Evolutionary conservation across 1,284 basidiomycete genomes (phyloP).

Genomic region (Leccinum subrobustum): DNA sequence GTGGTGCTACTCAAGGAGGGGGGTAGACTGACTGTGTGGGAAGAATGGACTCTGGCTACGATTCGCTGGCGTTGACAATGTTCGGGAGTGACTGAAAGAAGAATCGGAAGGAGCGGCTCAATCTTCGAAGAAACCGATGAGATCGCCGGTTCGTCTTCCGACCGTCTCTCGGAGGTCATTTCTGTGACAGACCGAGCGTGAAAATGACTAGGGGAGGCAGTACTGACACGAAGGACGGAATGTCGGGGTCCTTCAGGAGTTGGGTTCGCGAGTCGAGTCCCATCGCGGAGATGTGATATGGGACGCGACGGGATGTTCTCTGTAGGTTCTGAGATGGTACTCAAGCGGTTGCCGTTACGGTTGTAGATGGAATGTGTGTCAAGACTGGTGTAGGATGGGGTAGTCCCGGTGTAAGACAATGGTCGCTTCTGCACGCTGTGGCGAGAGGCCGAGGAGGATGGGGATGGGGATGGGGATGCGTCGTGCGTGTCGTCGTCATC

Average conservation of each 20-base stretch:
- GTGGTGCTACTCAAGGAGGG: conserved; percentile 36
- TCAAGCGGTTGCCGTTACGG: conserved; percentile 43
- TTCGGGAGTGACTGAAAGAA: conserved; percentile 45
- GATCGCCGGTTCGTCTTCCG: conserved; percentile 61
- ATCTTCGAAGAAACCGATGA: conserved; percentile 75
- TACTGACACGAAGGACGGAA: conserved; percentile 34
- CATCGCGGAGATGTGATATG: conserved; percentile 36
- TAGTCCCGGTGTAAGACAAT: conserved; percentile 39
- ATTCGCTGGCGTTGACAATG: conserved; percentile 52
- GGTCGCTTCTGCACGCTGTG: too few relatives aligned
- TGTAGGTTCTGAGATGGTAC: conserved; percentile 59
- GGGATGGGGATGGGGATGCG: too few relatives aligned
- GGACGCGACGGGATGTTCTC: conserved; percentile 50
- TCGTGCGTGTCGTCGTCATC: too few relatives aligned
- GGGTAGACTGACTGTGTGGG: conserved; percentile 41
- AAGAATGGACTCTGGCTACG: conserved; percentile 54
- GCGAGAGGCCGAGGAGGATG: too few relatives aligned
- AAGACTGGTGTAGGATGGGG: conserved; percentile 32
- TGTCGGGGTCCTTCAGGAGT: conserved; percentile 43
- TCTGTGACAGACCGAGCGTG: conserved; percentile 31
- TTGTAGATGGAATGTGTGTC: conserved; percentile 39
- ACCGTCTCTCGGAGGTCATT: conserved; percentile 33
- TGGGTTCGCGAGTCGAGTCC: conserved; percentile 34
- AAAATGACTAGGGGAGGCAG: conserved; percentile 27
- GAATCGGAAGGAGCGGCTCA: conserved; percentile 35